Base-by-base conservation (phyloP, 768 basidiomycete genomes). In the Lactarius hatsudake region DNA sequence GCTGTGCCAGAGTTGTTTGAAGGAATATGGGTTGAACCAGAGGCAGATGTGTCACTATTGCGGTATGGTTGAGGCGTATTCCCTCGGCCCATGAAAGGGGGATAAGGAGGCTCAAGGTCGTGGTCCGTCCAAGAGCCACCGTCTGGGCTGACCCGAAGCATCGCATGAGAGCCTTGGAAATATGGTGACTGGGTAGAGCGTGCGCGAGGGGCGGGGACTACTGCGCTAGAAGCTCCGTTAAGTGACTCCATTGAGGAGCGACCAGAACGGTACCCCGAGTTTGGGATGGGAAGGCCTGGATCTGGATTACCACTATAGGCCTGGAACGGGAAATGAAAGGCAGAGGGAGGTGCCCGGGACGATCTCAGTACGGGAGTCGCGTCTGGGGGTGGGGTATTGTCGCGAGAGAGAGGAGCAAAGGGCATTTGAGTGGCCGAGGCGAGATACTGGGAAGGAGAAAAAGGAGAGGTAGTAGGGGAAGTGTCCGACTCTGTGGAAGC, bases 301-400 rank as follows among this genome's bases (percentile, higher is more conserved):
- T 89, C 89, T 10, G 88, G 85, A 74, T 88, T 89, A 18, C 88
- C 87, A 0, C 84, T 80, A 72, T 89, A 82, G 0, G 84, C 81
- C 73, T 88, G 84, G 79, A 86, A 87, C 17, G 87, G 87, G 69
- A 71, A 79, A 18, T 70, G 40, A 67, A 77, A 83, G 1, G 81
- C 71, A 0, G 81, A 81, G 0, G 83, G 83, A 0, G 81, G 82
- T 4, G 78, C 72, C 26, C 73, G 70, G 32, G 9, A 45, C 23
- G 30, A 12, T 43, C 63, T 64, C 23, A 28, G 59, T 32, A 57
- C 6, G 38, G 61, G 42, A 8, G 58, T 64, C 45, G 69, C 70
- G 7, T 65, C 66, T 9, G 38, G 8, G 4, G 71, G 71, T 10
- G 73, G 23, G 66, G 72, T 72, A 48, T 63, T 56, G 61, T 66